Evolutionary conservation across 495 filamentous ascomycete species (phyloP), one percentile per base, ranked within the genome.

Genomic region (Podospora australis): DNA sequence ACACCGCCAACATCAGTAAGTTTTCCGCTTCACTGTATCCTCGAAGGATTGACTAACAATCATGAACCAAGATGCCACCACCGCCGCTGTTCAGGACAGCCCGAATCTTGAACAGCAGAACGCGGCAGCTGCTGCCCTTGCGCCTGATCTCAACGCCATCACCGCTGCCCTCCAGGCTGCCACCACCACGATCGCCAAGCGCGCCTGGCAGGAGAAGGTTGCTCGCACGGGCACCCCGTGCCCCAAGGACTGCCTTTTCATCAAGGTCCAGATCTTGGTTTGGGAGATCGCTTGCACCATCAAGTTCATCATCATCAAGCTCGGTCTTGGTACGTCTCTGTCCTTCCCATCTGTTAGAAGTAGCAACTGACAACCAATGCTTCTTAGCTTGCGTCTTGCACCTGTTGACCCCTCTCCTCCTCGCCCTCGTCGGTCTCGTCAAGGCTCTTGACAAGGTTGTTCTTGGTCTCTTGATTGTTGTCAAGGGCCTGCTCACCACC

Each of bases 1-100:
- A 68, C 44, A 69, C 66, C 14, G 59, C 53, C 17, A 55, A 58
- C 51, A 68, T 69, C 54, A 69, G 66, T 65, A 59, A 39, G 64
- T 19, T 20, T 39, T 23, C 22, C 6, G n/a, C 40, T 40, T 11
- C 14, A 14, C 20, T 2, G 9, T 24, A 21, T 9, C 9, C 43
- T 39, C 21, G 17, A 9, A 48, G 21, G 25, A 2, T 41, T 52
- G 16, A 41, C 20, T 25, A 26, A 26, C 11, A n/a, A n/a, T n/a
- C n/a, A 17, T 43, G 9, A 10, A 25, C 4, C 13, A 10, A 64
- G 61, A 64, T 48, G 39, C 53, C 5, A 64, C 61, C 21, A 49
- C 55, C 16, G 49, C 57, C 20, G 54, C 53, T 7, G 58, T 54
- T 7, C 59, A 63, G 1, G 58, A 63, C 36, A 58, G 50, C 49